Evolutionary conservation across 2,329 filamentous ascomycete species (phyloP).

Genomic region (Rachicladosporium sp.): DNA sequence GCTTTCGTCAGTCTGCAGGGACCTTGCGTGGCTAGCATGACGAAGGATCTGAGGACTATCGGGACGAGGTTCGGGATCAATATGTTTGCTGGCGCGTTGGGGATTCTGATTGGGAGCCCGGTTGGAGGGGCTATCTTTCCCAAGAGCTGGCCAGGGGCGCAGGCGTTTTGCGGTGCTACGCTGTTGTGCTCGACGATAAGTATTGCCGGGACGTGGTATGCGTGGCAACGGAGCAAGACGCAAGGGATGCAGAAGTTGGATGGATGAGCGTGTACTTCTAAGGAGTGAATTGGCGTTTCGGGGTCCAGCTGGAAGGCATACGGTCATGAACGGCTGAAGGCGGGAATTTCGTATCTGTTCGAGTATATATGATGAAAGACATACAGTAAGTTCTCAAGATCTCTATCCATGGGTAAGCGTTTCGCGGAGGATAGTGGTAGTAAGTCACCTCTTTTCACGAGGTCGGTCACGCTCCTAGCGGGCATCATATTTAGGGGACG

Average conservation of each 20-base stretch:
- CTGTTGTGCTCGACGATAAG: slow-evolving; percentile 13
- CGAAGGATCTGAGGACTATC: slow-evolving; percentile 20
- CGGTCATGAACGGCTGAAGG: no score
- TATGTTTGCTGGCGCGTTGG: slow-evolving; percentile 21
- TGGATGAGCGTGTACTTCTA: not conserved
- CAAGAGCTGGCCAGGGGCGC: slow-evolving; percentile 18
- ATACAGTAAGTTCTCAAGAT: no score
- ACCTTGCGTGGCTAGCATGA: slow-evolving; percentile 21
- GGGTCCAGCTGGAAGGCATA: no score
- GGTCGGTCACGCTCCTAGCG: no score
- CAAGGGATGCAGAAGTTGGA: slow-evolving; percentile 3
- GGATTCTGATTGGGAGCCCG: slow-evolving; percentile 23
- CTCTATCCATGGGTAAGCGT: no score
- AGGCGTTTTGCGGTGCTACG: slow-evolving; percentile 20
- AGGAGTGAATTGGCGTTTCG: no score
- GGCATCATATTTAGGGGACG: no score
- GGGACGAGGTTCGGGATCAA: slow-evolving; percentile 24
- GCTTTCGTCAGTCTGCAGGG: slow-evolving; percentile 23
- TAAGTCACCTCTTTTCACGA: no score
- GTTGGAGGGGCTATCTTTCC: slow-evolving; percentile 23
- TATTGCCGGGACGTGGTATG: slow-evolving; percentile 13
- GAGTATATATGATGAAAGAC: no score
- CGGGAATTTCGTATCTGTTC: no score
- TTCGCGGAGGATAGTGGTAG: no score
- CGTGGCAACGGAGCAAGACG: slow-evolving; percentile 3